Base-by-base conservation (phyloP, 163 green algal genomes). In the Scenedesmus sp. region DNA sequence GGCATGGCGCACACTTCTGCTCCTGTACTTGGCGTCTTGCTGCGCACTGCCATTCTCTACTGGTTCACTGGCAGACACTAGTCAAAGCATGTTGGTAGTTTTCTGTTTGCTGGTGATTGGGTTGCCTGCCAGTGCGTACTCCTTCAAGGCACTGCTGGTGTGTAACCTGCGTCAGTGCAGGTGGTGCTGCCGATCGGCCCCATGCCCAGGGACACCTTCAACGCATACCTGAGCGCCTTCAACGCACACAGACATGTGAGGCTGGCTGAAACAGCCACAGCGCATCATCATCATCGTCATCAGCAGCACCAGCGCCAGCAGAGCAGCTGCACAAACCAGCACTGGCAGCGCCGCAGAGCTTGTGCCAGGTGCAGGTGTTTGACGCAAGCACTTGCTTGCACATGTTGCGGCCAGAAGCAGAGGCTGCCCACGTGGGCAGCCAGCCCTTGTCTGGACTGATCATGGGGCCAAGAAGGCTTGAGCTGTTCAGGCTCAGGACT, bases 121-220 rank as follows among this genome's bases (percentile, higher is more conserved):
- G 2, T 33, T 22, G 6, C 53, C 13, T 65, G 53, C 53, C n/a
- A n/a, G n/a, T n/a, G n/a, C n/a, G n/a, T n/a, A n/a, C n/a, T 40
- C 61, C 35, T 49, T 35, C 72, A 81, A 81, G 35, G 72, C 35
- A 51, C 35, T n/a, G 72, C 13, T 51, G 0, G 33, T 49, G 37
- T 49, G 37, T 24, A 53, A 24, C 72, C 16, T 46, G 13, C n/a
- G 0, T 3, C 35, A 46, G 44, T 81, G 37, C 94, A 98, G 96
- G 96, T 94, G 30, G 86, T 98, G 16, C n/a, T 97, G 16, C 95
- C 95, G 16, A 93, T 98, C 3, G 96, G 96, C 0, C 86, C 94
- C 0, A 92, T 97, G 6, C 95, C 96, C 0, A 87, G 92, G 16
- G 93, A 96, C 1, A 91, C 95, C 0, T 92, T 97, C 76, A 86